Evolutionary conservation across 139 green algal genomes (phyloP), one percentile per base, ranked within the genome.

Genomic region (Auxenochlorella protothecoides): DNA sequence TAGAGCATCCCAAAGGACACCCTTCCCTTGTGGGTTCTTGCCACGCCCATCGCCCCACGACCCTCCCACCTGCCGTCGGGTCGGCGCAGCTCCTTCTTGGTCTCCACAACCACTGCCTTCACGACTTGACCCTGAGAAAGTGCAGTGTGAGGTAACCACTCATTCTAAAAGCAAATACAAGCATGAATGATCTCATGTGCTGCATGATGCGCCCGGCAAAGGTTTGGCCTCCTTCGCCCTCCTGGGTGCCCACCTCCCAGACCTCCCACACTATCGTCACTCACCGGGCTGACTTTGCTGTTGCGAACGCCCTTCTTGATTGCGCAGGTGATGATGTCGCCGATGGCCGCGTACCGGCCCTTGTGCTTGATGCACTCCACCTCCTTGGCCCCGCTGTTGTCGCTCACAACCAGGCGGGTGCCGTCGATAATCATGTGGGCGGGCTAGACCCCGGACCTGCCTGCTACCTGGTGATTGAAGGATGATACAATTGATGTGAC

Each of bases 291-390:
- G 8, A 86, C 80, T 68, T 86, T 86, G 53, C 80, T 78, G 13
- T 73, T 79, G 16, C 27, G 27, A 44, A 57, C 60, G 8, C 78
- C 78, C 53, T 82, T 80, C 72, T 89, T 87, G 4, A 89, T 74
- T 7, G 84, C 82, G 11, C 80, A 81, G 11, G 84, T 89, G 75
- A 89, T 87, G n/a, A 83, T 78, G 74, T 89, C 84, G 2, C 84
- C 84, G 12, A 89, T 82, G 27, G 12, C 65, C 12, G 65, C 80
- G 51, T 74, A 72, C 53, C 68, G 68, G 14, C 80, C 78, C 11
- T 74, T 78, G 6, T 72, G 75, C 53, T 83, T 80, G 56, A 89
- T 89, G 66, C 77, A 85, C 77, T 89, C 77, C 9, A 85, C 84
- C 14, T 81, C 70, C 55, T 80, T 83, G 5, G 84, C 84, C n/a